Base-by-base conservation (phyloP, 1,284 basidiomycete genomes). In the Cryptococcus sp. region DNA sequence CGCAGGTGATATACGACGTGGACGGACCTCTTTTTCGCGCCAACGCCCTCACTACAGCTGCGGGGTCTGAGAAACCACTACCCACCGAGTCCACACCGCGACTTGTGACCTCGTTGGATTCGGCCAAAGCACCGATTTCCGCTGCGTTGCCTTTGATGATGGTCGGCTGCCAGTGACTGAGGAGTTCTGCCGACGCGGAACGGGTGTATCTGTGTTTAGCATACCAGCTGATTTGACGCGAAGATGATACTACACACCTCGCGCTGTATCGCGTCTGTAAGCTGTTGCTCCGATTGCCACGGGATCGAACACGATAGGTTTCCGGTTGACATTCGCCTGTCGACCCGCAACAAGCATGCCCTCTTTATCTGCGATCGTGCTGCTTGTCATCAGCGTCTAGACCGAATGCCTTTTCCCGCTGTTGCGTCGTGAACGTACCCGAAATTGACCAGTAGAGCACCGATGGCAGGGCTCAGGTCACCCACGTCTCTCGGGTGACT, bases 121-220 rank as follows among this genome's bases (percentile, higher is more conserved):
- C 84, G 1, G 87, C 85, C 15, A 97, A 79, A 0, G 88, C 83
- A 0, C 86, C 91, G 22, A 98, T 86, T 77, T 98, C 95, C 20
- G 86, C 93, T 0, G 92, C 89, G 72, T 98, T 98, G 5, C 94
- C 95, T 78, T 98, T 98, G 79, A 98, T 93, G 19, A 96, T 88
- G 19, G 88, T 89, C 17, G 90, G 86, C 75, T 97, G 93, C 84
- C 89, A 95, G 48, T 83, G 80, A 62, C 89, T 83, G n/a, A 97
- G 79, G 15, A 97, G 82, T 55, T 87, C 89, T 86, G 73, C 39
- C 16, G 16, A 47, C 54, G 30, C 49, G 58, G 40, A 3, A 39
- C 5, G 17, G 41, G 41, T 17, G 6, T 13, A 43, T 43, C 17
- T 43, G 30, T 10, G 13, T 35, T 35, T 13, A 35, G 30, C 8